Conservation (phyloP, 495 filamentous ascomycete genomes). For the Neohortaea acidophila region DNA sequence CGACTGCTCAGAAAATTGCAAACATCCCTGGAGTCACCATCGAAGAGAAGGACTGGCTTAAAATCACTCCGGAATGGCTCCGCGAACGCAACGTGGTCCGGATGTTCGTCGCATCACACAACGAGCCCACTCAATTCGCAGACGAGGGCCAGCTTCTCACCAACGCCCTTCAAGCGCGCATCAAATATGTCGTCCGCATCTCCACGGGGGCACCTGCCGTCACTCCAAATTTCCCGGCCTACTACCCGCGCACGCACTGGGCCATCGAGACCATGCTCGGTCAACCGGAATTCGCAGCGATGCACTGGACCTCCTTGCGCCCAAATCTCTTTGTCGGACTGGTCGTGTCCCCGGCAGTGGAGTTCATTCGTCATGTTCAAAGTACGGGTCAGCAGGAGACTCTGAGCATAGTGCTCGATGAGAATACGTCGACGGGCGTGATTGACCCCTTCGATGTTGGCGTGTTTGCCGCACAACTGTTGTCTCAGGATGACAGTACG, state of each 20-base stretch:
- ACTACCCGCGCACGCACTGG: constrained; percentile 34
- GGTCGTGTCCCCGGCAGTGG: constrained; percentile 20
- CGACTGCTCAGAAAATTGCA: constrained; percentile 27
- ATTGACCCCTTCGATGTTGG: constrained; percentile 31
- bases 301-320: constrained; percentile 36
- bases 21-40: constrained; percentile 29
- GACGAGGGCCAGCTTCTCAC: constrained; percentile 31
- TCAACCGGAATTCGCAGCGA: constrained; percentile 26
- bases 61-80: constrained; percentile 32
- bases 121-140: constrained; percentile 28
- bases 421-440: constrained; percentile 28
- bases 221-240: constrained; percentile 26
- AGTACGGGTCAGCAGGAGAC: constrained; percentile 28
- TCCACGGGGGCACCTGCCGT: constrained; percentile 33
- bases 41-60: constrained; percentile 31
- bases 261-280: constrained; percentile 31
- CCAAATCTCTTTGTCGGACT: constrained; percentile 28
- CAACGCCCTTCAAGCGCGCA: constrained; percentile 28
- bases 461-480: constrained; percentile 28
- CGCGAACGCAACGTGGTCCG: constrained; percentile 27
- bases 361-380: constrained; percentile 24
- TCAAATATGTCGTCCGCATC: constrained; percentile 36
- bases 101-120: constrained; percentile 33
- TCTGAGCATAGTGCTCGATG: constrained; percentile 11
- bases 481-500: constrained; percentile 23